phyloP scores from a whole-genome alignment of 495 filamentous ascomycete species.

The Penicillium soppii region DNA sequence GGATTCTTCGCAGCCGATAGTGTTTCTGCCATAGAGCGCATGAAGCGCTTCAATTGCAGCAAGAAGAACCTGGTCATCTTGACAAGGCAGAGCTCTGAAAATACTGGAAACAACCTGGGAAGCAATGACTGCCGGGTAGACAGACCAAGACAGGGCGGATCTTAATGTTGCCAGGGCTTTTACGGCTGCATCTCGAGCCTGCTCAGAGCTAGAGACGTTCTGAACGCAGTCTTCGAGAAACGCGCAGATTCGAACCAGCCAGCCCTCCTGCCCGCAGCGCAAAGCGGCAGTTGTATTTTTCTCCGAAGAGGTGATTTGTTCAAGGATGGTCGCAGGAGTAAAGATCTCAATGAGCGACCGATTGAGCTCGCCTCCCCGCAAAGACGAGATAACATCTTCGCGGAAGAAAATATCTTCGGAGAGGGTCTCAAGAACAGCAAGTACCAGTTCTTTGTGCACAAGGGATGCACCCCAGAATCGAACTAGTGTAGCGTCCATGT shows the following conservation, averaged over 20 bases:
- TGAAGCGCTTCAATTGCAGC: slow-evolving; percentile 82
- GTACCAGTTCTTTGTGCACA: slow-evolving; percentile 75
- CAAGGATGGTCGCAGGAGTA: slow-evolving; percentile 71
- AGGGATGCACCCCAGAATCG: slow-evolving; percentile 75
- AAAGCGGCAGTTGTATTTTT: slow-evolving; percentile 59
- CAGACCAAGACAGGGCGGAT: slow-evolving; percentile 77
- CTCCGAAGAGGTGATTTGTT: slow-evolving; percentile 71
- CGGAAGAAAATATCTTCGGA: slow-evolving; percentile 92
- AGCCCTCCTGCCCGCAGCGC: slow-evolving; percentile 78
- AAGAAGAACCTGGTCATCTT: slow-evolving; percentile 73
- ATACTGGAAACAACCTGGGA: slow-evolving; percentile 69
- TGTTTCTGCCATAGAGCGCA: slow-evolving; percentile 72
- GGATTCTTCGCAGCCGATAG: slow-evolving; percentile 77
- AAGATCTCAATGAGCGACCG: slow-evolving; percentile 91
- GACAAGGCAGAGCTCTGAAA: slow-evolving; percentile 69
- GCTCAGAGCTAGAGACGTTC: slow-evolving; percentile 60
- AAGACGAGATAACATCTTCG: slow-evolving; percentile 79
- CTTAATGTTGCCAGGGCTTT: slow-evolving; percentile 74
- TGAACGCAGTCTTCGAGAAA: slow-evolving; percentile 73
- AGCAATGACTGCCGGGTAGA: slow-evolving; percentile 73
- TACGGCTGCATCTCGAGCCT: slow-evolving; percentile 60
- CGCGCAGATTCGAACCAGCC: slow-evolving; percentile 74
- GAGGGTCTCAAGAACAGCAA: slow-evolving; percentile 84
- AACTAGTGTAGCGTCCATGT: slow-evolving; percentile 86
- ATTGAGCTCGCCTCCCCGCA: slow-evolving; percentile 80